phyloP scores from a whole-genome alignment of 306 rosid genomes.

The Delonix regia region DNA sequence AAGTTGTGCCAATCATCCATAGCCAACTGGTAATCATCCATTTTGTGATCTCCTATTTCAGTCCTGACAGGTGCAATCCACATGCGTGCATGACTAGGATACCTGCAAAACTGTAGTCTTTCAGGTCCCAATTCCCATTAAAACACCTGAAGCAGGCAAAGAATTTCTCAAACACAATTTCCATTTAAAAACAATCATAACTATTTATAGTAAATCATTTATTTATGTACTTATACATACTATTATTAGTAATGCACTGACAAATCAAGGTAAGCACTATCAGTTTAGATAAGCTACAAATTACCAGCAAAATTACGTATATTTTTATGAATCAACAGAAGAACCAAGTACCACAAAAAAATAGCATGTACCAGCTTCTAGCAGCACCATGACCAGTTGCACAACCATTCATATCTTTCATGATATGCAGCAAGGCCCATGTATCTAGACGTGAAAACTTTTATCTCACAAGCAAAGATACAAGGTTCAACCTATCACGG shows the following conservation, averaged over 20 bases:
- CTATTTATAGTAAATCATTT: not conserved
- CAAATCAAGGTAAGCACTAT: conserved; percentile 9
- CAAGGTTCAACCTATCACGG: not conserved
- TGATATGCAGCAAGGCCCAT: not conserved
- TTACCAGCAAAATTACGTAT: not conserved
- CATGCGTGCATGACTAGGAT: conserved; percentile 96
- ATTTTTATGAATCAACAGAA: not conserved
- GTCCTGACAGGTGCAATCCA: conserved; percentile 94
- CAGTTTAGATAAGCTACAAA: conserved; percentile 1
- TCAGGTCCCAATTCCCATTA: conserved; percentile 14
- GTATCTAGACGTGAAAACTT: not conserved
- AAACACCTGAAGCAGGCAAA: conserved; percentile 18
- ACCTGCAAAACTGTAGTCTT: conserved; percentile 55
- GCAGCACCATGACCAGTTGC: not conserved
- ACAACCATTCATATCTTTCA: not conserved
- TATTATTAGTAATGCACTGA: not conserved
- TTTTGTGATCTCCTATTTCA: conserved; percentile 69
- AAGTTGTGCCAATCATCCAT: conserved; percentile 85
- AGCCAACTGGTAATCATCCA: conserved; percentile 59
- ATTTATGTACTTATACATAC: conserved; percentile 8
- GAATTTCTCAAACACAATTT: not conserved
- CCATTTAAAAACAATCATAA: not conserved
- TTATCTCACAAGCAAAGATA: not conserved
- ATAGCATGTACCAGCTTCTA: not conserved
- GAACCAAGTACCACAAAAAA: not conserved